These are phyloP conservation scores for Edaphochlamys debaryana DNA, from an alignment of 139 green algal genomes.

Conservation along the genomic window DNA sequence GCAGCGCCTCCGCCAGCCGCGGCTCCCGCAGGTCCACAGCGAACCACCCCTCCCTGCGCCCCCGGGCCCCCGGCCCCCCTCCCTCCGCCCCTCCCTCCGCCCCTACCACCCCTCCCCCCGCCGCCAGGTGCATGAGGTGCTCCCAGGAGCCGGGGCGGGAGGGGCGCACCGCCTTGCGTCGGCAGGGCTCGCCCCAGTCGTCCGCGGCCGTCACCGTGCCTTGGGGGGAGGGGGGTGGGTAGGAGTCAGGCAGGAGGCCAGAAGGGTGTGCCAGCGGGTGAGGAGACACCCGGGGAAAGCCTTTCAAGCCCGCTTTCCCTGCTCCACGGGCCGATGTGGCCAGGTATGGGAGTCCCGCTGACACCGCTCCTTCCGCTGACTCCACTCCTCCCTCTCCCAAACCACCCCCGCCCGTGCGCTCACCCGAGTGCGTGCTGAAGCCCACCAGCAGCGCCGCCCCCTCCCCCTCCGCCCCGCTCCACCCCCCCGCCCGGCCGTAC, in stretches of 20 bases:
- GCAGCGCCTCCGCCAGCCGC: conserved; percentile 36
- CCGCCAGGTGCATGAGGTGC: conserved; percentile 35
- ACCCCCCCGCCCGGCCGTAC: conserved; percentile 43
- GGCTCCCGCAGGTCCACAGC: conserved; percentile 51
- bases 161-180: conserved; percentile 47
- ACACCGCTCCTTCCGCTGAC: too few relatives aligned
- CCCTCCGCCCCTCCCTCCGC: not conserved
- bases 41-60: too few relatives aligned
- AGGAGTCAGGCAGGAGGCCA: too few relatives aligned
- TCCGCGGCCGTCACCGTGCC: conserved; percentile 67
- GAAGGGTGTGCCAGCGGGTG: too few relatives aligned
- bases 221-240: not conserved
- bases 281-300: too few relatives aligned
- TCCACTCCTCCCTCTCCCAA: too few relatives aligned
- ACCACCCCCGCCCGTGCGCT: too few relatives aligned
- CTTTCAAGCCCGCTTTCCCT: too few relatives aligned
- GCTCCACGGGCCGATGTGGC: too few relatives aligned
- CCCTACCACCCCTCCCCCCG: not conserved
- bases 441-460: conserved; percentile 50
- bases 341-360: too few relatives aligned
- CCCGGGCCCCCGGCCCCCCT: too few relatives aligned
- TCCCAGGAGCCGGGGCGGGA: conserved; percentile 38
- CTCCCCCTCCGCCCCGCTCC: too few relatives aligned
- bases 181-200: conserved; percentile 64
- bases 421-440: conserved; percentile 64